phyloP scores from a whole-genome alignment of 2,329 filamentous ascomycete species.

The Niveomyces coronatus region DNA sequence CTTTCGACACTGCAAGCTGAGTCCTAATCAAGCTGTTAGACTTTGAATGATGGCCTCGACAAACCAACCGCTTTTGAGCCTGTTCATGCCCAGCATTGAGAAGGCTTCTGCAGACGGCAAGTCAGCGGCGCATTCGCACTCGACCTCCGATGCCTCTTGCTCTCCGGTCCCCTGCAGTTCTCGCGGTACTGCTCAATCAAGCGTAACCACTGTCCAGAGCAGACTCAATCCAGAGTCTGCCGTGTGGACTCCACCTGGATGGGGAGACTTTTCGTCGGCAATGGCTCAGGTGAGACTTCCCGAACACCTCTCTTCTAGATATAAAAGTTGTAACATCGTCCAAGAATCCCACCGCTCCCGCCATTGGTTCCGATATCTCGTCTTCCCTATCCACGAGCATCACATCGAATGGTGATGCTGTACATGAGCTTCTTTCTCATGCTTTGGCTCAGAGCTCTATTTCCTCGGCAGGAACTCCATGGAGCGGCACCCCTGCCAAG shows the following conservation, averaged over 20 bases:
- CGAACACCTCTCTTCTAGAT: not conserved
- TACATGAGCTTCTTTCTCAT: constrained; percentile 2
- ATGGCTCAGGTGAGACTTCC: not conserved
- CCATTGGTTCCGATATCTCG: not conserved
- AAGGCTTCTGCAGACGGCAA: not conserved
- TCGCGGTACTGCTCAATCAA: not conserved
- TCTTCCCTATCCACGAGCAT: constrained; percentile 2
- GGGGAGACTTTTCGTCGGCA: not conserved
- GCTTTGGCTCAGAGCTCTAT: constrained; percentile 7
- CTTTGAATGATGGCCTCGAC: not conserved
- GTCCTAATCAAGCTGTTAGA: too few species aligned
- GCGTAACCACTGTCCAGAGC: not conserved
- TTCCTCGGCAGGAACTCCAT: constrained; percentile 9
- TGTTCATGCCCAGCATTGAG: not conserved
- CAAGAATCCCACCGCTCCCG: not conserved
- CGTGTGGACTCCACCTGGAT: constrained; percentile 3
- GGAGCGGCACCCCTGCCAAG: constrained; percentile 12
- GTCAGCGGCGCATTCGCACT: not conserved
- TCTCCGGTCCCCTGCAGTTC: not conserved
- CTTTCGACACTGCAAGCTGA: too few species aligned
- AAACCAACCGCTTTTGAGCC: not conserved
- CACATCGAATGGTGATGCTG: not conserved
- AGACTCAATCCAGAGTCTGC: constrained; percentile 8
- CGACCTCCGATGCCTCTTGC: not conserved
- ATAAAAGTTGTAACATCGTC: not conserved